Conservation (phyloP, 768 basidiomycete genomes). For the Clathrus columnatus region DNA sequence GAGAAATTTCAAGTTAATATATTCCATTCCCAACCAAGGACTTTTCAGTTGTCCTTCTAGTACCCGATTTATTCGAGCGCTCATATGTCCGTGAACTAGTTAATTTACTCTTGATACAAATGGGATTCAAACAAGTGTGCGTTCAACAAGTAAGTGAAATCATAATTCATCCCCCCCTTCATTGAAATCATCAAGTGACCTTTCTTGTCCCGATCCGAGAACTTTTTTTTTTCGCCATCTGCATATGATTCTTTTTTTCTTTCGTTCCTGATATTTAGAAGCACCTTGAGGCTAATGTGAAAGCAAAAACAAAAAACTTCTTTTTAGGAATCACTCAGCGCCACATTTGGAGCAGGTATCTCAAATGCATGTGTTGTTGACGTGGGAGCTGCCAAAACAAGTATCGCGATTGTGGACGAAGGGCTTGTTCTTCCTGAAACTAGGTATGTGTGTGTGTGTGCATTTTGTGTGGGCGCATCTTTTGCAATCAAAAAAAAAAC, state of each 20-base stretch:
- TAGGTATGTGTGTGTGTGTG: slow-evolving; percentile 38
- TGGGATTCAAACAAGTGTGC: slow-evolving; percentile 92
- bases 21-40: slow-evolving; percentile 42
- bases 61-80: slow-evolving; percentile 88
- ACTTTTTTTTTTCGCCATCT: too few species aligned
- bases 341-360: slow-evolving; percentile 92
- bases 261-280: neutral
- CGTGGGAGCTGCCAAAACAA: slow-evolving; percentile 78
- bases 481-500: neutral
- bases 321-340: slow-evolving; percentile 83
- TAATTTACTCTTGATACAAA: slow-evolving; percentile 58
- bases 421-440: slow-evolving; percentile 83
- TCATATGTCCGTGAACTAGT: slow-evolving; percentile 73
- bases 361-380: slow-evolving; percentile 94
- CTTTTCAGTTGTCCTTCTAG: slow-evolving; percentile 78
- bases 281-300: neutral
- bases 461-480: neutral
- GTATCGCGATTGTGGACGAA: slow-evolving; percentile 90
- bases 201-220: neutral
- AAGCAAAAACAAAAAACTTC: too few species aligned
- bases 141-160: slow-evolving; percentile 65
- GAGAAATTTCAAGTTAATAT: too few species aligned
- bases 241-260: too few species aligned
- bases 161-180: neutral
- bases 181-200: neutral